These are phyloP conservation scores for Pseudomonodictys pantanalensis DNA, from an alignment of 495 filamentous ascomycete species.

Conservation along the genomic window DNA sequence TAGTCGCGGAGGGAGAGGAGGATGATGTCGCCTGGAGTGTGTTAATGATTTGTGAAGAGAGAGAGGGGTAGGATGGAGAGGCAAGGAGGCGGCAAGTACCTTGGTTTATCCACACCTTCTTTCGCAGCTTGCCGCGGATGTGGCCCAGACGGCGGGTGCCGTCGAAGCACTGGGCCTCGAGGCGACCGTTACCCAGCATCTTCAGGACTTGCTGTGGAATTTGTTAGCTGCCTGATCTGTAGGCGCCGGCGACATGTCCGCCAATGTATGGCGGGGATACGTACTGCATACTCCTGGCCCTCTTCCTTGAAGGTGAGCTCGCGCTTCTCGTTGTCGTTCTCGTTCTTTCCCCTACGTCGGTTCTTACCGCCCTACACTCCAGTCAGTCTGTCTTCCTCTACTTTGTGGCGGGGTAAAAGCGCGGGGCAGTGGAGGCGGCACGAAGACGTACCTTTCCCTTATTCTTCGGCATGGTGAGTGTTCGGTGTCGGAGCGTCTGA, in stretches of 20 bases:
- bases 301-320: constrained; percentile 99
- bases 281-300: constrained; percentile 66
- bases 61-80: neutral
- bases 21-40: constrained; percentile 99
- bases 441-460: constrained; percentile 82
- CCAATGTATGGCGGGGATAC: too few species aligned
- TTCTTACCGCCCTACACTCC: constrained; percentile 91
- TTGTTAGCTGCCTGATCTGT: too few species aligned
- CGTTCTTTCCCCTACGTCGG: constrained; percentile 97
- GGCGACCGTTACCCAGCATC: constrained; percentile 96
- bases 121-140: constrained; percentile 92
- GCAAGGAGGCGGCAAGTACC: too few species aligned
- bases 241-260: too few species aligned
- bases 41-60: constrained; percentile 96
- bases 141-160: constrained; percentile 81
- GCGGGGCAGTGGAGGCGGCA: constrained; percentile 18
- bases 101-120: constrained; percentile 64
- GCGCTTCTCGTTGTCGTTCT: constrained; percentile 99
- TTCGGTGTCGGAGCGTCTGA: neutral
- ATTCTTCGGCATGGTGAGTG: constrained; percentile 85
- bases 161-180: constrained; percentile 97
- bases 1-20: constrained; percentile 95
- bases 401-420: constrained; percentile 24
- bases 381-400: too few species aligned
- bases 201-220: constrained; percentile 96